A percentile compares a stretch with the other conserved stretches of the same genome.
Conservation (phyloP, 2,329 filamentous ascomycete species). For the Talaromyces marneffei region DNA sequence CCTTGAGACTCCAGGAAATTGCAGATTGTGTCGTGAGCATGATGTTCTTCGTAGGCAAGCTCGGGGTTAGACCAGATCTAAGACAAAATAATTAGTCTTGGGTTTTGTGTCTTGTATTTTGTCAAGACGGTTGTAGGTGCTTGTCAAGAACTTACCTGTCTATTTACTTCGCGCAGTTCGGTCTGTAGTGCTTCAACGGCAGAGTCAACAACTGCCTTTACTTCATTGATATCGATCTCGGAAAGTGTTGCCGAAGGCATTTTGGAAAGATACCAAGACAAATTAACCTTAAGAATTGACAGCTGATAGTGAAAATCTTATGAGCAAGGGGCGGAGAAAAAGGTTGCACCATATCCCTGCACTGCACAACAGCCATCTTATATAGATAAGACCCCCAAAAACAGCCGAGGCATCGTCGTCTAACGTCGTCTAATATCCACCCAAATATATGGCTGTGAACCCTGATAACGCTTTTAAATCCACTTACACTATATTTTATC, state of each 20-base stretch:
- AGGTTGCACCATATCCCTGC: not conserved
- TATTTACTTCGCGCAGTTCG: not conserved
- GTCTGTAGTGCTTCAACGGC: not conserved
- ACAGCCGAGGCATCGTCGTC: not conserved
- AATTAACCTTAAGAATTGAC: not conserved
- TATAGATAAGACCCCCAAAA: not conserved
- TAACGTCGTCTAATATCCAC: not conserved
- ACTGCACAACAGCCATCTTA: not conserved
- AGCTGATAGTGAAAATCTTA: not conserved
- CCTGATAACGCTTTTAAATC: not conserved
- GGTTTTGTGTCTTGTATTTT: no score
- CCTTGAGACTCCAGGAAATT: conserved; percentile 16
- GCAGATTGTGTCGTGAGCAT: conserved; percentile 18
- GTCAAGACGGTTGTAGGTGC: not conserved
- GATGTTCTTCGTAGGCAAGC: conserved; percentile 17
- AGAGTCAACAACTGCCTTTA: conserved; percentile 6
- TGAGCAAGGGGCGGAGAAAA: not conserved
- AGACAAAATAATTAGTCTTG: no score
- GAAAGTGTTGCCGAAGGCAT: not conserved
- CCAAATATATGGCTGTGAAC: not conserved
- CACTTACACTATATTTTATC: not conserved
- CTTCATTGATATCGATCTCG: not conserved
- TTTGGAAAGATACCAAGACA: not conserved
- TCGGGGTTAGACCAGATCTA: conserved; percentile 19
- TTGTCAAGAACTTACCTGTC: not conserved